phyloP scores from a whole-genome alignment of 108 stramenopile species.

The Aurantiochytrium sp. region DNA sequence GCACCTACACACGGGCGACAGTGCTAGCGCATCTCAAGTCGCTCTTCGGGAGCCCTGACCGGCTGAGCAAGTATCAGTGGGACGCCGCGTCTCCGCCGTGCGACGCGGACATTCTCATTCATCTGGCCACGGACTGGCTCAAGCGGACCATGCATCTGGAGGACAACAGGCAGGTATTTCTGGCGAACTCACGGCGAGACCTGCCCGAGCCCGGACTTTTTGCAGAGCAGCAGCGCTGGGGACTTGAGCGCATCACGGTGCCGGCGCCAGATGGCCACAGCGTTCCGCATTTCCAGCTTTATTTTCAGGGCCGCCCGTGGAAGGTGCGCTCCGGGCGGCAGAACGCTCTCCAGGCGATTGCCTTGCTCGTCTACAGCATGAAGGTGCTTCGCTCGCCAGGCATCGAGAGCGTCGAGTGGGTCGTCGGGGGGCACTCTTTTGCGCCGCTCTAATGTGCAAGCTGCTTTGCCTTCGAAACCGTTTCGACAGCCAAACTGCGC shows the following conservation, averaged over 20 bases:
- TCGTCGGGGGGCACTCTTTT: not conserved
- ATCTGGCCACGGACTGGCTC: not conserved
- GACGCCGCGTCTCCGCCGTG: not conserved
- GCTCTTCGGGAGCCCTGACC: not conserved
- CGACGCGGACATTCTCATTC: not conserved
- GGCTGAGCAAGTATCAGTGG: not conserved
- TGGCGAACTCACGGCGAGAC: not conserved
- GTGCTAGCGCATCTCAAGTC: not conserved
- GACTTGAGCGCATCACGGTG: not conserved
- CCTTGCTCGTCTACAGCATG: not conserved
- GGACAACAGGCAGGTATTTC: not conserved
- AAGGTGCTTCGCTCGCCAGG: not conserved
- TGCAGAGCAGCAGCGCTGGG: not conserved
- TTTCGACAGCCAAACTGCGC: too few relatives aligned
- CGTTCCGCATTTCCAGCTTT: not conserved
- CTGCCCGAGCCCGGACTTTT: not conserved
- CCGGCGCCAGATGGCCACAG: not conserved
- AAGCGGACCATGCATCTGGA: not conserved
- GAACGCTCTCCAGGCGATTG: conserved; percentile 10
- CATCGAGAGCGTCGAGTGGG: not conserved
- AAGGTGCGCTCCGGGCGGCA: conserved; percentile 2
- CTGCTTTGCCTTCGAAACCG: too few relatives aligned
- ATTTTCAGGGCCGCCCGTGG: not conserved
- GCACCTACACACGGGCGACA: not conserved
- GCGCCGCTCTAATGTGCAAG: not conserved